Base-by-base conservation (phyloP, 371 early-diverging fungal species). In the Scutellospora calospora region DNA sequence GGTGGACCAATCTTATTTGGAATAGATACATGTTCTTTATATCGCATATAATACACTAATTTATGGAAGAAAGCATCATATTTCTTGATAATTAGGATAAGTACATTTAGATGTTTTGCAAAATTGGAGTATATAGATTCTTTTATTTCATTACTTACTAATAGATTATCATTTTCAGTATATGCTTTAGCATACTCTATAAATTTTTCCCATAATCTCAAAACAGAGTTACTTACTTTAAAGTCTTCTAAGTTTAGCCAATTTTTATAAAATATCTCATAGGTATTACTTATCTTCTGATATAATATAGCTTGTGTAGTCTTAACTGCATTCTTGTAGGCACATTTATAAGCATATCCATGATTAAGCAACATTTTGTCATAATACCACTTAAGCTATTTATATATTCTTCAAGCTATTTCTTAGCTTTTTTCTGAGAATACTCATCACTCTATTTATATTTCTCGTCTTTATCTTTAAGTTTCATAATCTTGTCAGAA, bases 181-280 rank as follows among this genome's bases (percentile, higher is more conserved):
- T 38, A 38, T 52, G 52, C 29, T 29, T 31, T 25, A 12, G 55
- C 27, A 27, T 54, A 74, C 31, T 74, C 25, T 31, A 74, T 27
- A 1, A 74, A 74, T 20, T 25, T 74, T n/a, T 74, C 74, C 74
- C 55, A 74, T 54, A 74, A 54, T 74, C 52, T 74, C 20, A 11
- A 20, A 12, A 74, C 25, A 54, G 74, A 3, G 31, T 74, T n/a
- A 74, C 31, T 31, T 25, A 0, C 25, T 29, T 29, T 75, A 33
- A 75, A 75, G 33, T 33, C 1, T 16, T 65, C 0, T 0, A 18
- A 65, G 5, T 33, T 65, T 18, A 65, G 11, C 31, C 65, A 65
- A 31, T 35, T 0, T 0, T 33, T 16, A 11, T 65, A 16, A 65
- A 65, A 20, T 18, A 33, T 33, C 33, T 65, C 65, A 5, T 68